Evolutionary conservation across 805 yeast species (phyloP).

Genomic region (Saturnispora ahearnii): DNA sequence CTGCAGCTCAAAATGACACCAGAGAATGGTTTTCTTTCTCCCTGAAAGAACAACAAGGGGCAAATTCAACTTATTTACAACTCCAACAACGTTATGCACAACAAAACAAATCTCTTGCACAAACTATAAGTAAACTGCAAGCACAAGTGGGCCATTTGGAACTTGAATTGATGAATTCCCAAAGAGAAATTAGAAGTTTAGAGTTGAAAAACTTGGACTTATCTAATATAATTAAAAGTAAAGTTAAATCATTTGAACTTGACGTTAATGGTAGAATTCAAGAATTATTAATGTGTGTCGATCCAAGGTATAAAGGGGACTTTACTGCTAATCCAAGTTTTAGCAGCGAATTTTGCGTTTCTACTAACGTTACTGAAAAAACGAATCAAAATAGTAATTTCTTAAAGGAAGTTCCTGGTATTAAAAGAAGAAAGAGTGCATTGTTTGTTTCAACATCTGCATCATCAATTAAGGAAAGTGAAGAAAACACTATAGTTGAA

Average conservation of each 20-base stretch:
- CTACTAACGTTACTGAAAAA: neutral
- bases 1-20: neutral
- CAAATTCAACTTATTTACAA: neutral
- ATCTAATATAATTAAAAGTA: slow-evolving; percentile 7
- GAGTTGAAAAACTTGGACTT: slow-evolving; percentile 18
- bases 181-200: slow-evolving; percentile 22
- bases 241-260: slow-evolving; percentile 11
- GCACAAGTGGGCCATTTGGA: slow-evolving; percentile 46
- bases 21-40: neutral
- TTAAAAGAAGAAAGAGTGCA: slow-evolving; percentile 38
- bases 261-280: slow-evolving; percentile 8
- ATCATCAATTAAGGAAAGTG: neutral
- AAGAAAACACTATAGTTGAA: neutral
- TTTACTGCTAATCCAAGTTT: neutral
- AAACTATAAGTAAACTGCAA: slow-evolving; percentile 45
- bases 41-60: neutral
- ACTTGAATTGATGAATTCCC: slow-evolving; percentile 27
- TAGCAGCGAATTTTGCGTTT: too few relatives aligned
- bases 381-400: neutral
- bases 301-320: neutral
- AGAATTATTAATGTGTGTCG: neutral
- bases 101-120: slow-evolving; percentile 56
- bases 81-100: slow-evolving; percentile 24
- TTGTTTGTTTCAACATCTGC: slow-evolving; percentile 17
- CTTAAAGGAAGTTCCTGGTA: neutral